These are phyloP conservation scores for Pelargonium australe DNA, from an alignment of 441 rosid genomes.

Conservation along the genomic window DNA sequence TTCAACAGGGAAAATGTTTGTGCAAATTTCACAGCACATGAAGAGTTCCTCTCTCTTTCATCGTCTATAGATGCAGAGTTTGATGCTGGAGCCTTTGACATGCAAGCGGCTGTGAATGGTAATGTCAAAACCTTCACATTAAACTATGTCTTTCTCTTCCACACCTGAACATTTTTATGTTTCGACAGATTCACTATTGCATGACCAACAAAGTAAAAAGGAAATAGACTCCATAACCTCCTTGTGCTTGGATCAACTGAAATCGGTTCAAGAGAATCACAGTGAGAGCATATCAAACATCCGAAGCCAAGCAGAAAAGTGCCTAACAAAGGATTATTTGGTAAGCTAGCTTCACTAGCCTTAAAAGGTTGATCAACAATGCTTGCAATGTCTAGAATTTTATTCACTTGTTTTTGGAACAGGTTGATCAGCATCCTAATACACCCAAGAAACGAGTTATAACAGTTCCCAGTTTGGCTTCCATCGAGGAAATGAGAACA, in stretches of 20 bases:
- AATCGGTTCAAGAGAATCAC: slow-evolving; percentile 49
- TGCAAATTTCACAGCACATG: slow-evolving; percentile 29
- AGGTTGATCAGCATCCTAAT: slow-evolving; percentile 50
- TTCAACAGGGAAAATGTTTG: slow-evolving; percentile 42
- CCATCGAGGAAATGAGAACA: slow-evolving; percentile 63
- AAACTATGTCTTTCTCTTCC: slow-evolving; percentile 3
- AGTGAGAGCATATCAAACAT: slow-evolving; percentile 43
- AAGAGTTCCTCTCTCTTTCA: slow-evolving; percentile 37
- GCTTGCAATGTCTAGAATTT: background rate
- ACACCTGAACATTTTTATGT: background rate
- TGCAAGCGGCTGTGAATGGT: slow-evolving; percentile 49
- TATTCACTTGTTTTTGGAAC: slow-evolving; percentile 15
- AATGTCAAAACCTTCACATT: slow-evolving; percentile 13
- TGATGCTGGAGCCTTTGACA: slow-evolving; percentile 32
- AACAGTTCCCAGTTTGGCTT: slow-evolving; percentile 51
- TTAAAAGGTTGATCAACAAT: background rate
- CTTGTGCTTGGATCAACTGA: slow-evolving; percentile 46
- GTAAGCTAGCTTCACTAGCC: slow-evolving; percentile 28
- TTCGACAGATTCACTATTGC: slow-evolving; percentile 43
- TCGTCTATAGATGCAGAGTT: slow-evolving; percentile 41
- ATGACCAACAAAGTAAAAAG: slow-evolving; percentile 51
- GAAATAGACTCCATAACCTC: slow-evolving; percentile 45
- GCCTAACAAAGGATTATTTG: slow-evolving; percentile 61
- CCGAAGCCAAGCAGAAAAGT: slow-evolving; percentile 60
- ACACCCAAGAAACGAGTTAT: slow-evolving; percentile 51